Conservation (phyloP, 345 rosid genomes). For the Ceriops zippeliana region DNA sequence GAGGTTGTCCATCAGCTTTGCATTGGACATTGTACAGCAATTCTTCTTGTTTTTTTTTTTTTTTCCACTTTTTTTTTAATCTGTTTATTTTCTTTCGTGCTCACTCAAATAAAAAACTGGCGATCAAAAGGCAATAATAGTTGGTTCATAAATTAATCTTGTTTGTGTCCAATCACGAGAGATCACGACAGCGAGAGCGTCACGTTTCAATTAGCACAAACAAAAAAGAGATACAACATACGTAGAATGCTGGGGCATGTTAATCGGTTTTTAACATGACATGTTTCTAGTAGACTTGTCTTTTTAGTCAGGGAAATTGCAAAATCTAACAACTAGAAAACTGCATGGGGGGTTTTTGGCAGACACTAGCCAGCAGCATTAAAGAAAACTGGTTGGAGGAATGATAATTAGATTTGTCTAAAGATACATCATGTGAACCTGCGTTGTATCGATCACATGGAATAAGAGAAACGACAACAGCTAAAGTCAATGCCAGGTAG, state of each 20-base stretch:
- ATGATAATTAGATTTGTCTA: background rate
- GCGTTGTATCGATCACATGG: background rate
- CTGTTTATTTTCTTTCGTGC: no score
- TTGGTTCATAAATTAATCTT: no score
- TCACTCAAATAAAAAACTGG: no score
- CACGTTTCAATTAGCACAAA: no score
- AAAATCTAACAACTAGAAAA: background rate
- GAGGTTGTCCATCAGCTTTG: slow-evolving; percentile 23
- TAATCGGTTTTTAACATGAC: slow-evolving; percentile 30
- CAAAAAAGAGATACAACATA: background rate
- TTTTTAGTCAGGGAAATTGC: background rate
- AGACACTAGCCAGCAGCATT: no score
- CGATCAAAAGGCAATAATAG: no score
- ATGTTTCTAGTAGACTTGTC: background rate
- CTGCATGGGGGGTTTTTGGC: background rate
- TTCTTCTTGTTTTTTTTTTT: no score
- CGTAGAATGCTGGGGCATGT: background rate
- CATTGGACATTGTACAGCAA: no score
- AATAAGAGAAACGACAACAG: no score
- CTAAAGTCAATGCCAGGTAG: background rate
- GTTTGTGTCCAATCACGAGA: no score
- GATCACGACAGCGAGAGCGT: no score
- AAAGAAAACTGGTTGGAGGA: background rate
- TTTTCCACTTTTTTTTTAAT: no score
- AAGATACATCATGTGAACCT: background rate